Conservation (phyloP, 2,329 filamentous ascomycete species). For the Fusarium tanahbumbuense region DNA sequence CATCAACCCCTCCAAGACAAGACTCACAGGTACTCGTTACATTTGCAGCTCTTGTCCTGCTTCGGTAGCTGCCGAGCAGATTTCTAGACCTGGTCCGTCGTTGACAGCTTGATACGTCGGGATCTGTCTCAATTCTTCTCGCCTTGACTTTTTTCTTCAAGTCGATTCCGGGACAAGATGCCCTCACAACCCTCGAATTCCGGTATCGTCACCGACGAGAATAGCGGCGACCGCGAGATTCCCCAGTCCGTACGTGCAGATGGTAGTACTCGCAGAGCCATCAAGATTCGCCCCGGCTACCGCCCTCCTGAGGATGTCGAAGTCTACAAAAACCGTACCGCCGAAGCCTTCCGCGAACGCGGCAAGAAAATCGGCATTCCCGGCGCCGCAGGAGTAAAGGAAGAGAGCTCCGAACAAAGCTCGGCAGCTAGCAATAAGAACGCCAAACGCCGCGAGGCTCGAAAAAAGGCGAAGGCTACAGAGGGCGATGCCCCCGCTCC, state of each 20-base stretch:
- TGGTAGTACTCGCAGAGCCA: slow-evolving; percentile 91
- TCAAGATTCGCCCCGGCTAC: slow-evolving; percentile 93
- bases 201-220: slow-evolving; percentile 81
- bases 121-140: background rate
- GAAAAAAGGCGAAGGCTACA: slow-evolving; percentile 65
- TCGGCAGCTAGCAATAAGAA: slow-evolving; percentile 80
- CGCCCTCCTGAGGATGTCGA: slow-evolving; percentile 95
- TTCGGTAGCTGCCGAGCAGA: slow-evolving; percentile 36
- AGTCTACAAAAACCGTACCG: slow-evolving; percentile 92
- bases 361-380: slow-evolving; percentile 72
- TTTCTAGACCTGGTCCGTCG: slow-evolving; percentile 18
- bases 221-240: slow-evolving; percentile 86
- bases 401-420: slow-evolving; percentile 59
- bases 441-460: slow-evolving; percentile 75
- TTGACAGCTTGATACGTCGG: slow-evolving; percentile 9
- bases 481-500: slow-evolving; percentile 63
- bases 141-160: background rate
- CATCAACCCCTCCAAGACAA: slow-evolving; percentile 27
- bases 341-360: slow-evolving; percentile 84
- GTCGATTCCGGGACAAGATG: slow-evolving; percentile 49
- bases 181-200: slow-evolving; percentile 67
- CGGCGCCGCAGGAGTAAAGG: slow-evolving; percentile 72
- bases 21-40: background rate
- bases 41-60: slow-evolving; percentile 17
- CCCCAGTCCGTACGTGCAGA: slow-evolving; percentile 88